Base-by-base conservation (phyloP, 305 asterid genomes). In the Withania somnifera region DNA sequence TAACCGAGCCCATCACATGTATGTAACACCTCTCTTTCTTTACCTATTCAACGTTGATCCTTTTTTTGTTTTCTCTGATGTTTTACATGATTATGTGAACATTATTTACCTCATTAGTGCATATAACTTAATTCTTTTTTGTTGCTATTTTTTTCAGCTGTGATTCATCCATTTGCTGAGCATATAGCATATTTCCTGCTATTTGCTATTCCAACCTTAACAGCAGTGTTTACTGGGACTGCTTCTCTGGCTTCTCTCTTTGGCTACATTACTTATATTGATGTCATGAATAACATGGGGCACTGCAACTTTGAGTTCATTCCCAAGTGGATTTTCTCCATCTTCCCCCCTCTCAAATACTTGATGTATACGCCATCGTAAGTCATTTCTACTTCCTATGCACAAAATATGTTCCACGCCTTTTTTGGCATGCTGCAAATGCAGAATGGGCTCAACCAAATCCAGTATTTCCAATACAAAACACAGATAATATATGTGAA, bases 1-100 rank as follows among this genome's bases (percentile, higher is more conserved):
- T 88, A 79, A 95, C 99, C 0, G 98, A 95, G 85, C 99, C 99
- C 73, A 94, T 95, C 10, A 95, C 99, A 5, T 95, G 97, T 60
- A 57, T 20, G 4, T 92, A 89, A 85, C 87, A 32, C 13, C 68
- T 24, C 67, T 58, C 68, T 36, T 36, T 36, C 40, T 36, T 36
- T n/a, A n/a, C n/a, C n/a, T n/a, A n/a, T n/a, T n/a, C n/a, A n/a
- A n/a, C n/a, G n/a, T n/a, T n/a, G n/a, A n/a, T n/a, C n/a, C n/a
- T n/a, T n/a, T n/a, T n/a, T n/a, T n/a, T n/a, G n/a, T n/a, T n/a
- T n/a, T n/a, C n/a, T n/a, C n/a, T 36, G 40, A 36, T 36, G 40
- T 6, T 36, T 36, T 17, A 52, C 22, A 17, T 52, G 7, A 52
- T 52, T 17, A 52, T 52, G 57, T 17, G 22, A 52, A 52, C 57